Evolutionary conservation across 306 rosid genomes (phyloP), one percentile per base, ranked within the genome.

Genomic region (Acmispon strigosus): DNA sequence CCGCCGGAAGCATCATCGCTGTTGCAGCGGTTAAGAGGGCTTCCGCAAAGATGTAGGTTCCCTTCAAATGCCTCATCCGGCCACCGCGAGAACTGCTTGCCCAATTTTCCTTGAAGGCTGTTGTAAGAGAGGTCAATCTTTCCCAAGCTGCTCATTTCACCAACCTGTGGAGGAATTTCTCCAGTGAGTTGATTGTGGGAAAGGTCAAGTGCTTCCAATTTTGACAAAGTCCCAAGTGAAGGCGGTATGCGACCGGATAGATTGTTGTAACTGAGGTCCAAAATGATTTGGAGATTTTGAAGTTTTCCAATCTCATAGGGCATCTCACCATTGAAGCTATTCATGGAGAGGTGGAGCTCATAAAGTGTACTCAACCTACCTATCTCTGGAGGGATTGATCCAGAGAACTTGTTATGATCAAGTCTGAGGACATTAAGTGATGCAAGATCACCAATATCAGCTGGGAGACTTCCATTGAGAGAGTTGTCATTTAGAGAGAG

Each of bases 71-170:
- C 83, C 72, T 81, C 74, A 1, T 74, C 75, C 2, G 96, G 86
- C 97, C 96, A 94, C 57, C 65, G 89, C 8, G 96, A 83, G 68
- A 94, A 88, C 24, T 69, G 66, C 80, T 86, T 83, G 81, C 74
- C 78, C 73, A 94, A 49, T 41, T 80, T 84, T 39, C 99, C 99
- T 74, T 79, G 80, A 20, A 94, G 88, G 50, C 69, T 78, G 86
- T 91, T 91, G 88, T 82, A 77, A 77, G 99, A 87, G 62, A 94
- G 84, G 71, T 91, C 86, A 66, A 94, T 95, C 88, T 83, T 87
- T 62, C 88, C 95, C 84, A 94, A 87, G 66, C 97, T 91, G 84
- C 84, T 87, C 99, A 94, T 91, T 24, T 79, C 86, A 70, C 87
- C 88, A 56, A 94, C 73, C 32, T 77, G 76, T 10, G 82, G 70